Percentiles rank a stretch among this genome's conserved stretches.
These are phyloP conservation scores for Dysphania ambrosioides DNA, from an alignment of 148 eudicot species.

Conservation along the genomic window DNA sequence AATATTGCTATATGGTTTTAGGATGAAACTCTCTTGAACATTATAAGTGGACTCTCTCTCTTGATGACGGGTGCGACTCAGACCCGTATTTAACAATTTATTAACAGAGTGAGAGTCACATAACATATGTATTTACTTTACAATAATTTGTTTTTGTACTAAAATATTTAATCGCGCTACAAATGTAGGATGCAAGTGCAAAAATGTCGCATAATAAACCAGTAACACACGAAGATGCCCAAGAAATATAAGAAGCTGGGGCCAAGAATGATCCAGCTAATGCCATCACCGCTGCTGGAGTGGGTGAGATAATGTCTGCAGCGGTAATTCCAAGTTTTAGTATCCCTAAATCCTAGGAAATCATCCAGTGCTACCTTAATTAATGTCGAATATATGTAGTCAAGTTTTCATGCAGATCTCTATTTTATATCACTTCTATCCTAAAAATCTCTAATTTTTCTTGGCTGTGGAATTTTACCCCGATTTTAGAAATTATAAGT, in stretches of 20 bases:
- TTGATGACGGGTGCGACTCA: too few relatives aligned
- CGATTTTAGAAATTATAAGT: too few relatives aligned
- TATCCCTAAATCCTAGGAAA: neutral
- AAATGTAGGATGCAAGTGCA: conserved; percentile 28
- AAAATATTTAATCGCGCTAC: neutral
- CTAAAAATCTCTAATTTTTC: too few relatives aligned
- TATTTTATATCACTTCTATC: too few relatives aligned
- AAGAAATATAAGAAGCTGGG: conserved; percentile 25
- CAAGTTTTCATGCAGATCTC: too few relatives aligned
- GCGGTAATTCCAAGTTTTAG: conserved; percentile 28
- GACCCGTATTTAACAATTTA: too few relatives aligned
- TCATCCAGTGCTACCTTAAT: neutral
- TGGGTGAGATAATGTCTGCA: conserved; percentile 28
- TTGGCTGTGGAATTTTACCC: too few relatives aligned
- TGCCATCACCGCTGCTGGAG: conserved; percentile 24
- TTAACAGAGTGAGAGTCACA: too few relatives aligned
- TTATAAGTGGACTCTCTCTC: too few relatives aligned
- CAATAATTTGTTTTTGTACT: neutral
- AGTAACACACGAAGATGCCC: conserved; percentile 21
- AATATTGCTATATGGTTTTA: too few relatives aligned
- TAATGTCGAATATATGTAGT: neutral
- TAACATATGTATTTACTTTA: too few relatives aligned
- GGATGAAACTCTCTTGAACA: too few relatives aligned
- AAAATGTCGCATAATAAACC: conserved; percentile 16
- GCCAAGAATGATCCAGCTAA: conserved; percentile 14